Evolutionary conservation across 163 green algal genomes (phyloP).

Genomic region (Chloroidium sp.): DNA sequence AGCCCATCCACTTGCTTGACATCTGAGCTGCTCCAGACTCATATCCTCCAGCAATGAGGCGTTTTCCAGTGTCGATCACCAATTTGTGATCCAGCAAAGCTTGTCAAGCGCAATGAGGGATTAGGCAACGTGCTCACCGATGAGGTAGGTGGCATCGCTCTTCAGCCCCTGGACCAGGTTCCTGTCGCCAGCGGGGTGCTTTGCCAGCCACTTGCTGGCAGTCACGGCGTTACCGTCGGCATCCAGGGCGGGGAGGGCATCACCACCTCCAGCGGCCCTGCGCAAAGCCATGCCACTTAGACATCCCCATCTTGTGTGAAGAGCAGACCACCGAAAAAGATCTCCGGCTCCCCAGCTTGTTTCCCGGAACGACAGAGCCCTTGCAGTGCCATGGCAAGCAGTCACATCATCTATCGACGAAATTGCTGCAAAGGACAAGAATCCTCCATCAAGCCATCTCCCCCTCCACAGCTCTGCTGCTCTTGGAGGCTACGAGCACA

Average conservation of each 20-base stretch:
- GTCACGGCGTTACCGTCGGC: slow-evolving; percentile 90
- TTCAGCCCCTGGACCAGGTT: slow-evolving; percentile 92
- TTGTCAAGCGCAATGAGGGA: too few relatives aligned
- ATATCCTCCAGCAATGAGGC: too few relatives aligned
- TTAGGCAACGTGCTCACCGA: slow-evolving; percentile 19
- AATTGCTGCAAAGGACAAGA: neutral
- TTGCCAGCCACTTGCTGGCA: slow-evolving; percentile 69
- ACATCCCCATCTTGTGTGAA: neutral
- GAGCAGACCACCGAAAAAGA: neutral
- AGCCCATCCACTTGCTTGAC: too few relatives aligned
- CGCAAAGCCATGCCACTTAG: neutral
- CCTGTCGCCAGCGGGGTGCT: slow-evolving; percentile 72
- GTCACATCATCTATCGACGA: too few relatives aligned
- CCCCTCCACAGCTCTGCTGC: neutral
- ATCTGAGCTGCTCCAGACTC: too few relatives aligned
- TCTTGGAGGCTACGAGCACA: too few relatives aligned
- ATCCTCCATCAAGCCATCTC: neutral
- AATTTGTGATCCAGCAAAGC: too few relatives aligned
- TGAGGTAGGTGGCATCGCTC: slow-evolving; percentile 95
- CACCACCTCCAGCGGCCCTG: slow-evolving; percentile 62
- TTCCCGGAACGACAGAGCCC: neutral
- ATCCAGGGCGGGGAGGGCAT: slow-evolving; percentile 85
- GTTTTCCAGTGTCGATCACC: too few relatives aligned
- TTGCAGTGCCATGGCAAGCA: neutral
- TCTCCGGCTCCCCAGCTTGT: neutral